phyloP scores from a whole-genome alignment of 2,329 filamentous ascomycete species.

The Alternaria sp. region DNA sequence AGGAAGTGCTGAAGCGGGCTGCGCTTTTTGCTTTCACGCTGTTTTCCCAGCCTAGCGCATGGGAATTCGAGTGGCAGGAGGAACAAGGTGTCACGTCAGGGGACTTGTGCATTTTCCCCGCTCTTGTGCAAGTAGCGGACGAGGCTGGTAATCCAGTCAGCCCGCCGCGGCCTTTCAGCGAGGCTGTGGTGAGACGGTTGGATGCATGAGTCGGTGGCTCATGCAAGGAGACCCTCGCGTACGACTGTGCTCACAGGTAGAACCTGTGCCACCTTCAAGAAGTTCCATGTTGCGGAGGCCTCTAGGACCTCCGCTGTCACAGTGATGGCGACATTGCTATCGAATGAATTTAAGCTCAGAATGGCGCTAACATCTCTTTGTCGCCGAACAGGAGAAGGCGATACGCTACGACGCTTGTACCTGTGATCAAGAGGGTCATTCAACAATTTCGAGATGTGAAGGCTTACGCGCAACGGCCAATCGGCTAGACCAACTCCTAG shows the following conservation, averaged over 20 bases:
- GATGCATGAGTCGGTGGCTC: conserved; percentile 19
- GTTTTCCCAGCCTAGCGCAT: conserved; percentile 45
- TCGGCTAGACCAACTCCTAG: background rate
- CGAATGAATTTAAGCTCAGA: background rate
- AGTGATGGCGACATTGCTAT: background rate
- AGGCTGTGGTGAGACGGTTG: conserved; percentile 34
- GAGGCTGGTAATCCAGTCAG: conserved; percentile 35
- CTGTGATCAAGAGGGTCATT: background rate
- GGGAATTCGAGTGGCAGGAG: conserved; percentile 44
- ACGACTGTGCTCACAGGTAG: background rate
- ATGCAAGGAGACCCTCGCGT: background rate
- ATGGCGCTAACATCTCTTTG: background rate
- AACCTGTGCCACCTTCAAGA: background rate
- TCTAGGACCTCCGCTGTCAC: too few relatives aligned
- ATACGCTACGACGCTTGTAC: background rate
- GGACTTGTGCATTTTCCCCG: conserved; percentile 44
- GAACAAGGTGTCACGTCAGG: conserved; percentile 28
- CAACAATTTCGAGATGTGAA: background rate
- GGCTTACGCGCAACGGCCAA: background rate
- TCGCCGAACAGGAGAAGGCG: background rate
- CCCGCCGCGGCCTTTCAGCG: conserved; percentile 38
- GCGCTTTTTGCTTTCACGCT: conserved; percentile 44
- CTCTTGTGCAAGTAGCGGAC: conserved; percentile 41
- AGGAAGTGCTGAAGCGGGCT: conserved; percentile 44
- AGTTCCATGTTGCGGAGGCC: background rate